Evolutionary conservation across 1,284 basidiomycete species (phyloP), one percentile per base, ranked within the genome.

Genomic region (Trichosporon sp.): DNA sequence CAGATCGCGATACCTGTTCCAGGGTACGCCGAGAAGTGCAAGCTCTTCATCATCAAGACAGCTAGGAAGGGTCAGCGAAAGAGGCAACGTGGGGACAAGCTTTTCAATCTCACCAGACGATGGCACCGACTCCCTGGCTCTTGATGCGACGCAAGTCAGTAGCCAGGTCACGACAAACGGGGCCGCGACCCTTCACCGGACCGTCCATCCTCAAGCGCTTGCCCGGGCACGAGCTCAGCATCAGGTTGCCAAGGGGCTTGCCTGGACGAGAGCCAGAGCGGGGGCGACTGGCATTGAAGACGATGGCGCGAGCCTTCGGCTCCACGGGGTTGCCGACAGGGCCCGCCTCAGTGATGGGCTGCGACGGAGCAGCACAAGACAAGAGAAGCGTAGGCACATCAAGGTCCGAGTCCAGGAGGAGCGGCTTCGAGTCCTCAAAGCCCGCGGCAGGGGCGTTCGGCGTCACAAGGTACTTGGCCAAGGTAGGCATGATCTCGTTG

Each of bases 141-240:
- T 85, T 88, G 75, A 95, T 91, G 58, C 95, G 85, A 52, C 79
- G 81, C 49, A 99, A 78, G 79, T 99, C 95, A 16, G 85, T 82
- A 11, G 83, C 81, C 0, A 98, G 81, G 74, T 95, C 90, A 64
- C 95, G 84, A 74, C 90, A 93, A 31, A 99, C 90, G 0, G 89
- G 88, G 32, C 86, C 86, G 21, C 94, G 85, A 3, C 92, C 92
- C 74, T 87, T 89, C 19, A 88, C 85, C 16, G 90, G 90, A 1
- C 92, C 92, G 63, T 84, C 84, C 62, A 99, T 83, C 40, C 95
- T 87, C 10, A 99, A 90, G 83, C 97, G 94, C 80, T 98, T 99
- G 8, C 95, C 95, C 0, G 95, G 95, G 81, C 95, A 98, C 6
- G 91, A 95, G 2, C 90, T 93, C 31, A 99, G 80, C 56, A 90